phyloP scores from a whole-genome alignment of 2,329 filamentous ascomycete species.

The Calonectria leucothoes region DNA sequence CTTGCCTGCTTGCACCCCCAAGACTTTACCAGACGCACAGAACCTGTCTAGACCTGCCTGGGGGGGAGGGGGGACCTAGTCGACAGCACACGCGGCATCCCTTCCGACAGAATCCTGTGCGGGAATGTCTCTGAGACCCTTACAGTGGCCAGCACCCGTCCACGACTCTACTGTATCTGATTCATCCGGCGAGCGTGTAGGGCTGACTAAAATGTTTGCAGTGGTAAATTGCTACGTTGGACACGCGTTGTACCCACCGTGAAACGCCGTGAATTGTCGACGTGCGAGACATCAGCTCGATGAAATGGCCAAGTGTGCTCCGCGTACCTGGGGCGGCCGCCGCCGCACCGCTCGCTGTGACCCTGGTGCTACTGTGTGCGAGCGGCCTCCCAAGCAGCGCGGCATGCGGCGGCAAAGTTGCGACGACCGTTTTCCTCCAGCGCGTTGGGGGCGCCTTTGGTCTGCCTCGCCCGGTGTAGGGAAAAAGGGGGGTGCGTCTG shows the following conservation, averaged over 20 bases:
- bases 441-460: neutral
- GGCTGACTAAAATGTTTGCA: neutral
- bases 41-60: neutral
- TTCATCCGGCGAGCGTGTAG: neutral
- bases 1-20: neutral
- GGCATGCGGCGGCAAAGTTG: neutral
- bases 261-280: neutral
- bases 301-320: neutral
- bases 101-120: neutral
- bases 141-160: neutral
- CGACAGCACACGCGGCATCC: neutral
- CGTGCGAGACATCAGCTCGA: neutral
- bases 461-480: conserved; percentile 1
- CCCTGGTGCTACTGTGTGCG: neutral
- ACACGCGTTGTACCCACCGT: neutral
- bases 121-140: neutral
- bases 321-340: neutral
- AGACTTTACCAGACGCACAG: neutral
- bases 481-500: neutral
- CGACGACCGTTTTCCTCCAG: neutral
- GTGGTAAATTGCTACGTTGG: neutral
- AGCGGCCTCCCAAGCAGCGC: neutral
- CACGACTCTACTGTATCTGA: neutral
- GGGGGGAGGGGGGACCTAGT: no score
- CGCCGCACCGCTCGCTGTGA: neutral